Conservation (phyloP, 2,329 filamentous ascomycete genomes). For the Talaromyces sp. region DNA sequence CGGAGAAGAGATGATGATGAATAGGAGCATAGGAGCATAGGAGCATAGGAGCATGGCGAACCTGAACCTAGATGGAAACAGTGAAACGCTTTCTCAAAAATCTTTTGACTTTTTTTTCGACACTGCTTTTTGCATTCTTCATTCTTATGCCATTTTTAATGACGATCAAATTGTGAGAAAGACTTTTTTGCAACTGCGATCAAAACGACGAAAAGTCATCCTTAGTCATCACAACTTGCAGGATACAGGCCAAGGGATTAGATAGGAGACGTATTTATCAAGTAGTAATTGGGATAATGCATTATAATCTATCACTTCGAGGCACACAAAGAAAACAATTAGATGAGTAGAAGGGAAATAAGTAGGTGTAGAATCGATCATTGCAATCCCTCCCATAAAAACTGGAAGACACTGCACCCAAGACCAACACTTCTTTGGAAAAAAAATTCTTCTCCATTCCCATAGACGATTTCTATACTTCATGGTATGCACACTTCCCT, state of each 20-base stretch:
- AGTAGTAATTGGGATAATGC: neutral
- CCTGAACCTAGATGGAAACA: neutral
- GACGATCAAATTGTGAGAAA: neutral
- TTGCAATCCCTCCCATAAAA: slow-evolving; percentile 53
- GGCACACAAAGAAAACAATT: neutral
- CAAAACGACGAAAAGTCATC: neutral
- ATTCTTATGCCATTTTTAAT: slow-evolving; percentile 4
- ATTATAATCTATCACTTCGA: neutral
- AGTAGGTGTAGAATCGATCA: slow-evolving; percentile 52
- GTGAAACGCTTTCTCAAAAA: neutral
- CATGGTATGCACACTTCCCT: slow-evolving; percentile 39
- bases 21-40: too few species aligned
- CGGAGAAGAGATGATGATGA: neutral
- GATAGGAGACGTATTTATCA: neutral
- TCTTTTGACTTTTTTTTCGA: neutral
- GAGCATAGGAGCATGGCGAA: too few species aligned
- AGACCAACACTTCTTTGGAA: slow-evolving; percentile 44
- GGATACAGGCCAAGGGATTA: neutral
- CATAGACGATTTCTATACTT: slow-evolving; percentile 55
- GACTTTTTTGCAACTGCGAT: neutral
- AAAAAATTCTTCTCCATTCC: slow-evolving; percentile 48
- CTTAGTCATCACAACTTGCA: neutral
- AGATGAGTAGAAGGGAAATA: neutral
- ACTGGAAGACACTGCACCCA: slow-evolving; percentile 53
- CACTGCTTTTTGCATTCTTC: neutral